Conservation (phyloP, 2,329 filamentous ascomycete genomes). For the Nannizziopsis barbatae region DNA sequence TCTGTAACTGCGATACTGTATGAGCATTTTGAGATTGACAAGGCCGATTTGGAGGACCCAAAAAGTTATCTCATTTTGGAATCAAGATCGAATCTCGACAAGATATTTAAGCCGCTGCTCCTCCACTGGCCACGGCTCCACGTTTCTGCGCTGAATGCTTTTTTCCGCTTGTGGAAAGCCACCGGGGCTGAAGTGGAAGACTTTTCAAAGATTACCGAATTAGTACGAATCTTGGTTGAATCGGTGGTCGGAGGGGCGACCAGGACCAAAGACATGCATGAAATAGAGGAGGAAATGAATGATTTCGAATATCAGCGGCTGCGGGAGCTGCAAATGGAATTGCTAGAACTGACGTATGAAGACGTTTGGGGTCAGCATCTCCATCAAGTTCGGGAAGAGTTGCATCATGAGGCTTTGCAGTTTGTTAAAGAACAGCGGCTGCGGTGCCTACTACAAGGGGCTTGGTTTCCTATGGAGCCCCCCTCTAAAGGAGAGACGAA, state of each 20-base stretch:
- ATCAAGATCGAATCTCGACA: slow-evolving; percentile 66
- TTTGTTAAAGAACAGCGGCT: slow-evolving; percentile 97
- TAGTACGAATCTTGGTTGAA: slow-evolving; percentile 80
- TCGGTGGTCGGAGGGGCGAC: slow-evolving; percentile 74
- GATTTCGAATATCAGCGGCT: slow-evolving; percentile 71
- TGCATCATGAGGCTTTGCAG: slow-evolving; percentile 81
- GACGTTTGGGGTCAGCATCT: slow-evolving; percentile 89
- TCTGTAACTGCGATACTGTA: slow-evolving; percentile 80
- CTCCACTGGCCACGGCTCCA: slow-evolving; percentile 91
- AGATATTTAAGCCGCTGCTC: slow-evolving; percentile 72
- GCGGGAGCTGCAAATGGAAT: slow-evolving; percentile 82
- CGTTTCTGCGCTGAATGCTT: slow-evolving; percentile 70
- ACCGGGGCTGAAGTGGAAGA: slow-evolving; percentile 76
- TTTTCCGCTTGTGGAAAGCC: slow-evolving; percentile 85
- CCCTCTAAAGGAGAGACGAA: slow-evolving; percentile 41
- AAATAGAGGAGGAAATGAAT: slow-evolving; percentile 78
- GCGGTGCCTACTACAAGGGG: slow-evolving; percentile 73
- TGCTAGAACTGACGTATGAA: slow-evolving; percentile 82
- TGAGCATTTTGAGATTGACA: slow-evolving; percentile 91
- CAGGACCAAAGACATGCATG: slow-evolving; percentile 70
- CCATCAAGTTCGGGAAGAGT: slow-evolving; percentile 76
- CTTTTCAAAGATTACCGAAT: slow-evolving; percentile 84
- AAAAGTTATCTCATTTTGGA: slow-evolving; percentile 66
- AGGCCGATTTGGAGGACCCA: slow-evolving; percentile 64
- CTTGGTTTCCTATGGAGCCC: slow-evolving; percentile 61